A percentile compares a stretch with the other conserved stretches of the same genome.
Evolutionary conservation across 805 yeast species (phyloP).

Genomic region (Ogataea parapolymorpha): DNA sequence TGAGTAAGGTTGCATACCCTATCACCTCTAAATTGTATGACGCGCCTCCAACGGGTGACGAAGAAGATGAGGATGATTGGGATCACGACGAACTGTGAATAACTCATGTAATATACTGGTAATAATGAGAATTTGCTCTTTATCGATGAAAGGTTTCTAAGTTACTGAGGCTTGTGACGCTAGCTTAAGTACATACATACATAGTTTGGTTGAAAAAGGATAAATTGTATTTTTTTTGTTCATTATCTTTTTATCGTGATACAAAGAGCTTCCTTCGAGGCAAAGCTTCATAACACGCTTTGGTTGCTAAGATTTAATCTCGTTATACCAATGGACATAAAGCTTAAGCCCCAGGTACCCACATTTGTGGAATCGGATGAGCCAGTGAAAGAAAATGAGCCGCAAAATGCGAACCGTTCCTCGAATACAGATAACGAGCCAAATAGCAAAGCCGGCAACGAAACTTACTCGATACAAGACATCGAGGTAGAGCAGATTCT

Average conservation of each 20-base stretch:
- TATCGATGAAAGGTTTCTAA: neutral
- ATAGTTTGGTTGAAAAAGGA: too few species aligned
- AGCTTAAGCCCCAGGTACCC: slow-evolving; percentile 23
- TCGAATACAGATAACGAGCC: too few species aligned
- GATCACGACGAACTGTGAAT: slow-evolving; percentile 66
- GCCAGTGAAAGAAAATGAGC: slow-evolving; percentile 1
- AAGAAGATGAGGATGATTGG: slow-evolving; percentile 53
- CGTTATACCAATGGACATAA: slow-evolving; percentile 14
- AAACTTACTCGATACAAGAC: too few species aligned
- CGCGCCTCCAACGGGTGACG: slow-evolving; percentile 47
- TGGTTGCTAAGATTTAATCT: neutral
- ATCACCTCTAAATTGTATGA: slow-evolving; percentile 82
- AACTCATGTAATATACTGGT: neutral
- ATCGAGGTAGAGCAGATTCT: slow-evolving; percentile 34
- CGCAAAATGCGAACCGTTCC: too few species aligned
- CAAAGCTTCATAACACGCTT: neutral
- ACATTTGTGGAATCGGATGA: slow-evolving; percentile 16
- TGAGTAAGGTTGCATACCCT: slow-evolving; percentile 83
- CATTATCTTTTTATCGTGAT: too few species aligned
- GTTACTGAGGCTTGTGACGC: neutral
- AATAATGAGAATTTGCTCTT: neutral
- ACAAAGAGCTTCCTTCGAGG: too few species aligned
- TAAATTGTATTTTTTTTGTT: too few species aligned
- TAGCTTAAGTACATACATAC: too few species aligned
- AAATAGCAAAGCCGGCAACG: too few species aligned